phyloP scores from a whole-genome alignment of 495 filamentous ascomycete species.

The Margaritispora aquatica region DNA sequence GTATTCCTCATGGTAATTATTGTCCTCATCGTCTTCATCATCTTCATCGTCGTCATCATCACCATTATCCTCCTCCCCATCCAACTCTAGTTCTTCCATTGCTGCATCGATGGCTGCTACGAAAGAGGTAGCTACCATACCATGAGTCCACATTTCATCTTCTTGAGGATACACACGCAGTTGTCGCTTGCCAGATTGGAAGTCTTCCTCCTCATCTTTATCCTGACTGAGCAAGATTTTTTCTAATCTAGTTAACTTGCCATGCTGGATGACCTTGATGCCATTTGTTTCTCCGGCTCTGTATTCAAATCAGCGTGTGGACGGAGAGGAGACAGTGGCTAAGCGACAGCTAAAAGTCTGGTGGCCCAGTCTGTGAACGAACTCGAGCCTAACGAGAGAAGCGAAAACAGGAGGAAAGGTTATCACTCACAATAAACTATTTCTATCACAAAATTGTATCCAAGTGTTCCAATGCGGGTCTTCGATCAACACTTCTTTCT shows the following conservation, averaged over 20 bases:
- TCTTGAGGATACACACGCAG: conserved; percentile 17
- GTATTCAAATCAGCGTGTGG: no score
- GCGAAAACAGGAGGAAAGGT: no score
- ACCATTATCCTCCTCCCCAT: not conserved
- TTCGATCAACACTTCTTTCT: conserved; percentile 35
- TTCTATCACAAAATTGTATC: conserved; percentile 40
- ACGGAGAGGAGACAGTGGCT: no score
- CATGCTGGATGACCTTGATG: not conserved
- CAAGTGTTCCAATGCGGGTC: conserved; percentile 39
- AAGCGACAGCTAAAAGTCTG: no score
- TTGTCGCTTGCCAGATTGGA: not conserved
- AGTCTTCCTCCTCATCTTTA: not conserved
- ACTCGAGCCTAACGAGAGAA: no score
- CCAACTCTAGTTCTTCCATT: not conserved
- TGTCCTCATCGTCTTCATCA: not conserved
- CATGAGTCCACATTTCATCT: conserved; percentile 24
- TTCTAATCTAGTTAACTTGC: conserved; percentile 19
- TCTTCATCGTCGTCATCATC: not conserved
- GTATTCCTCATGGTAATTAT: not conserved
- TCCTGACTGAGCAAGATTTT: conserved; percentile 20
- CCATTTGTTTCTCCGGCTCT: not conserved
- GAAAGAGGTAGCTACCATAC: conserved; percentile 18
- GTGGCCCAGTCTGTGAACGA: no score
- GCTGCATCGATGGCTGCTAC: not conserved
- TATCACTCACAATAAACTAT: conserved; percentile 32